phyloP scores from a whole-genome alignment of 1,284 basidiomycete genomes.

The Trichosporon sp. region DNA sequence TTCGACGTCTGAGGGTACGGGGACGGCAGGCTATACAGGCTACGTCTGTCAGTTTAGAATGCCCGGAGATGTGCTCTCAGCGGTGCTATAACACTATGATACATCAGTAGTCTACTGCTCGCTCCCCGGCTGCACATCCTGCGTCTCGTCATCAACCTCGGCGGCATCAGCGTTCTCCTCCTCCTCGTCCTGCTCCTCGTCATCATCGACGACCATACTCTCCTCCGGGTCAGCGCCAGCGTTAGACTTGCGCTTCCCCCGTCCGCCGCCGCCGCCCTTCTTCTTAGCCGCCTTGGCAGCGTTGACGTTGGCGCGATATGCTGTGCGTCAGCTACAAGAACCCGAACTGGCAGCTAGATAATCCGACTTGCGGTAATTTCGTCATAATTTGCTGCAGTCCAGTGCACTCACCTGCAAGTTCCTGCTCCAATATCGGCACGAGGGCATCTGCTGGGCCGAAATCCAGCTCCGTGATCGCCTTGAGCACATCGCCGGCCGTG shows the following conservation, averaged over 20 bases:
- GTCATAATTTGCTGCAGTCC: too few species aligned
- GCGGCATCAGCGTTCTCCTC: slow-evolving; percentile 18
- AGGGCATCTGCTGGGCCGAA: slow-evolving; percentile 61
- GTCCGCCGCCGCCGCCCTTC: slow-evolving; percentile 29
- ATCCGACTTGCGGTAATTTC: too few species aligned
- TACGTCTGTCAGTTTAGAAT: too few species aligned
- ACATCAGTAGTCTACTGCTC: background rate
- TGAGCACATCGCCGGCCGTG: slow-evolving; percentile 78
- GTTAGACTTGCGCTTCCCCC: slow-evolving; percentile 38
- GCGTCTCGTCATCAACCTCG: slow-evolving; percentile 8
- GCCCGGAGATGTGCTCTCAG: too few species aligned
- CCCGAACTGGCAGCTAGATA: too few species aligned
- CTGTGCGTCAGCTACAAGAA: slow-evolving; percentile 16
- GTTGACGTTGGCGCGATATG: slow-evolving; percentile 29
- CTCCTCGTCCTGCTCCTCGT: slow-evolving; percentile 38
- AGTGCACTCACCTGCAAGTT: slow-evolving; percentile 60
- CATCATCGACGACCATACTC: slow-evolving; percentile 27
- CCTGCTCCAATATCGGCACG: slow-evolving; percentile 60
- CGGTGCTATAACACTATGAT: background rate
- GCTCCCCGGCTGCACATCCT: background rate
- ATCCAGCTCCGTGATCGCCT: slow-evolving; percentile 72
- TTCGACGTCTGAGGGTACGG: too few species aligned
- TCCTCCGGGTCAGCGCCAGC: slow-evolving; percentile 14
- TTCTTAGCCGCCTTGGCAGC: slow-evolving; percentile 34
- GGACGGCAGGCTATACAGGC: too few species aligned